Conservation (phyloP, 2,329 filamentous ascomycete genomes). For the Rhynchosporium agropyri region DNA sequence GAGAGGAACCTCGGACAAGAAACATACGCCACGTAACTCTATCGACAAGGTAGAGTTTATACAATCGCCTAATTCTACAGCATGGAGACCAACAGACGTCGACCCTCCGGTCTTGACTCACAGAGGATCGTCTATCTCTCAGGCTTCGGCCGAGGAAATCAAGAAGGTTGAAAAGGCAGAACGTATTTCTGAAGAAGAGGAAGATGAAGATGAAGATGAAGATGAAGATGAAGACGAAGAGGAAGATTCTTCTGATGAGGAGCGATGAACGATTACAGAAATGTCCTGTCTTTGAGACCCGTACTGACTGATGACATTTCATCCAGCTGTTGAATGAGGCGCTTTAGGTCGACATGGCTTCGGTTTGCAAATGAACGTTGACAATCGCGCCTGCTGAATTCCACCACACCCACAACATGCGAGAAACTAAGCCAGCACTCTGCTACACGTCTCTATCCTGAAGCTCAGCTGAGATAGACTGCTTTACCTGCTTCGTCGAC, state of each 20-base stretch:
- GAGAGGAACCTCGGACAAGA: slow-evolving; percentile 24
- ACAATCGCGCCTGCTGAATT: neutral
- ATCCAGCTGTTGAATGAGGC: neutral
- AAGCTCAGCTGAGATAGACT: too few relatives aligned
- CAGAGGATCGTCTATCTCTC: slow-evolving; percentile 31
- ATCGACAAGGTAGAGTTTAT: slow-evolving; percentile 31
- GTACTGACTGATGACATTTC: slow-evolving; percentile 4
- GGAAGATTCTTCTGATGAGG: slow-evolving; percentile 26
- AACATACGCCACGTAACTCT: slow-evolving; percentile 16
- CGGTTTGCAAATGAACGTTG: neutral
- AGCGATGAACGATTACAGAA: neutral
- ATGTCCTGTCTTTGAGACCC: neutral
- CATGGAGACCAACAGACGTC: slow-evolving; percentile 38
- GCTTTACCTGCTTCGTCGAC: too few relatives aligned
- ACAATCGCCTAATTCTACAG: slow-evolving; percentile 38
- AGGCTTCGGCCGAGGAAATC: slow-evolving; percentile 37
- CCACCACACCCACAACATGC: neutral
- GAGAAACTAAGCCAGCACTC: neutral
- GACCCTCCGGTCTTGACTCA: slow-evolving; percentile 31
- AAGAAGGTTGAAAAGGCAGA: slow-evolving; percentile 37
- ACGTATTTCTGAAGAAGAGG: slow-evolving; percentile 40
- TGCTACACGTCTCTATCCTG: too few relatives aligned
- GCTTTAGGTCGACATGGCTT: neutral
- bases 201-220: slow-evolving; percentile 33
- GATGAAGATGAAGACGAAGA: slow-evolving; percentile 26